Percentiles rank a stretch among this genome's conserved stretches.
phyloP scores from a whole-genome alignment of 768 basidiomycete genomes.

The Termitomyces sp. region DNA sequence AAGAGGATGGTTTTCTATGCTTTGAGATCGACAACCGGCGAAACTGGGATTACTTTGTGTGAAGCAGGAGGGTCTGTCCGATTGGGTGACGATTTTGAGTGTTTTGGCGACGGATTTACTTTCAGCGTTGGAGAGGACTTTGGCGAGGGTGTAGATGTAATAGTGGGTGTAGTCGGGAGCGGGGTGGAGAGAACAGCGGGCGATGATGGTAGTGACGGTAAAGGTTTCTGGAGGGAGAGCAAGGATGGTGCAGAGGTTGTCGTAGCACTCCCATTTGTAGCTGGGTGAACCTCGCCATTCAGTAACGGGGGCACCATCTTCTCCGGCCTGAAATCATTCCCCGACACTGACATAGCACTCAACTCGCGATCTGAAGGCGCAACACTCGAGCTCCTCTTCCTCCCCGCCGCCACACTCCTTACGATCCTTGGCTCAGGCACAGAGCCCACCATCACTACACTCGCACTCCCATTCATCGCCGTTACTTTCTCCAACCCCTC shows the following conservation, averaged over 20 bases:
- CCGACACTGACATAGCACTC: conserved; percentile 12
- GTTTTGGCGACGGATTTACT: conserved; percentile 1
- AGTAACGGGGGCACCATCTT: conserved; percentile 9
- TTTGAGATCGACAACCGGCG: conserved; percentile 22
- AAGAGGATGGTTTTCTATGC: conserved; percentile 13
- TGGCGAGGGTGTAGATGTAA: neutral
- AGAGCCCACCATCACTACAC: conserved; percentile 13
- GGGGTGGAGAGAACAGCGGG: neutral
- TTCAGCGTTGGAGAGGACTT: conserved; percentile 1
- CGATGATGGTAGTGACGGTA: neutral
- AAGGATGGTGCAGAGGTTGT: conserved; percentile 13
- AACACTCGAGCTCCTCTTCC: conserved; percentile 33
- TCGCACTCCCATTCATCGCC: conserved; percentile 9
- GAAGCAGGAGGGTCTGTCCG: conserved; percentile 19
- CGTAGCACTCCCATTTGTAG: conserved; percentile 6
- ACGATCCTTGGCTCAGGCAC: conserved; percentile 45
- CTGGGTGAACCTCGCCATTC: conserved; percentile 10
- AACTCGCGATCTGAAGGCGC: conserved; percentile 23
- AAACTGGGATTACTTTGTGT: conserved; percentile 13
- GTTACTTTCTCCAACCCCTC: conserved; percentile 9
- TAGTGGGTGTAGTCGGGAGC: neutral
- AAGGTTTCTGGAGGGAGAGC: conserved; percentile 3
- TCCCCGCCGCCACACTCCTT: conserved; percentile 45
- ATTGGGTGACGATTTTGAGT: conserved; percentile 8
- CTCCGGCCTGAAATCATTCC: conserved; percentile 1